Conservation (phyloP, 1,284 basidiomycete species). For the Wallemia hederae region DNA sequence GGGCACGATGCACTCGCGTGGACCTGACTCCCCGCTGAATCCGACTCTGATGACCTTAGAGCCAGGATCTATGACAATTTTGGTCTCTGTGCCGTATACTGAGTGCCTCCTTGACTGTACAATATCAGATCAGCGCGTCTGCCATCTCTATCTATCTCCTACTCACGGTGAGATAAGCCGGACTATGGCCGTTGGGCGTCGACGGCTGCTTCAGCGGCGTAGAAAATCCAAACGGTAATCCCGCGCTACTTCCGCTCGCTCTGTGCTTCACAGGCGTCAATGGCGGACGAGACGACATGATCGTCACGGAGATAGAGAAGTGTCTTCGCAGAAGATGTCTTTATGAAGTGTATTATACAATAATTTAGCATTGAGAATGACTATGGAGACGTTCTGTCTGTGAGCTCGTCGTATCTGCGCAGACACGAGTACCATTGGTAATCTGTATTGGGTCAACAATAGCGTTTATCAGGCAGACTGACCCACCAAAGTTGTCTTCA, state of each 20-base stretch:
- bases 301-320: not conserved
- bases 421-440: slow-evolving; percentile 1
- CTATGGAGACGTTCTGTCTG: not conserved
- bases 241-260: not conserved
- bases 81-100: slow-evolving; percentile 57
- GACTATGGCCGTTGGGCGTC: not conserved
- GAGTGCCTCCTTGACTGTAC: slow-evolving; percentile 32
- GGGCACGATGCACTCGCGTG: slow-evolving; percentile 36
- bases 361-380: not conserved
- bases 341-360: not conserved
- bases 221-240: not conserved
- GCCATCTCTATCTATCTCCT: not conserved
- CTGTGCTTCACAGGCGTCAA: not conserved
- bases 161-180: not conserved
- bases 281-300: not conserved
- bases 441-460: not conserved
- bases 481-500: not conserved
- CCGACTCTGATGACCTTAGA: slow-evolving; percentile 63
- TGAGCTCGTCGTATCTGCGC: not conserved
- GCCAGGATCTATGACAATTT: slow-evolving; percentile 55
- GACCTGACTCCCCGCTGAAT: slow-evolving; percentile 60
- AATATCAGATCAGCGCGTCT: not conserved
- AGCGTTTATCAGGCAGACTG: not conserved
- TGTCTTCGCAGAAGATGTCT: not conserved
- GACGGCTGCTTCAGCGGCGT: not conserved